Evolutionary conservation across 1,284 basidiomycete genomes (phyloP).

Genomic region (Mycocalia duriaeana): DNA sequence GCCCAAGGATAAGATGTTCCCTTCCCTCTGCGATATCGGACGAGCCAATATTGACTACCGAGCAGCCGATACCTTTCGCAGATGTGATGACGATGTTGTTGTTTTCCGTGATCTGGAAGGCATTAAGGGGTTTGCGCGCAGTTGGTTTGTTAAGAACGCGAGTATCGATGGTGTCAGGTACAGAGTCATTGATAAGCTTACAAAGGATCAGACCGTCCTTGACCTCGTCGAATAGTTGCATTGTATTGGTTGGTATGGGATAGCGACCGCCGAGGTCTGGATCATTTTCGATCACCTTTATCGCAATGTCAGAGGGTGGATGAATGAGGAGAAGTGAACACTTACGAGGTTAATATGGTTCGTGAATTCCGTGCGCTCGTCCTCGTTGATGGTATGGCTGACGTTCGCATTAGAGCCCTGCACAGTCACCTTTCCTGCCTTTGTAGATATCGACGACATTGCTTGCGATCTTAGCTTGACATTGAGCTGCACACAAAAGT

Average conservation of each 20-base stretch:
- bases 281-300: conserved; percentile 86
- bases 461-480: conserved; percentile 71
- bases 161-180: conserved; percentile 97
- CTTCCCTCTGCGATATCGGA: conserved; percentile 89
- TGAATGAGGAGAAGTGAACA: conserved; percentile 5
- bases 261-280: conserved; percentile 78
- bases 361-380: conserved; percentile 93
- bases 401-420: conserved; percentile 94
- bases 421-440: conserved; percentile 89
- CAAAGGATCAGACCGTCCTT: conserved; percentile 93
- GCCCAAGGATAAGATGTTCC: conserved; percentile 95
- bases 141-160: conserved; percentile 93
- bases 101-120: conserved; percentile 99
- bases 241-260: conserved; percentile 95
- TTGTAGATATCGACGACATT: conserved; percentile 58
- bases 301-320: conserved; percentile 3
- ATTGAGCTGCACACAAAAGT: conserved; percentile 57
- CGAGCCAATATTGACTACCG: conserved; percentile 97
- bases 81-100: conserved; percentile 99
- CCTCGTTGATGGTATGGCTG: conserved; percentile 97
- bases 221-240: conserved; percentile 98
- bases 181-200: conserved; percentile 98
- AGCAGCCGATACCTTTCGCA: conserved; percentile 96
- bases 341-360: conserved; percentile 91
- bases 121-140: conserved; percentile 76